These are phyloP conservation scores for Leishmania amazonensis DNA, from an alignment of 208 protist species.

Conservation along the genomic window DNA sequence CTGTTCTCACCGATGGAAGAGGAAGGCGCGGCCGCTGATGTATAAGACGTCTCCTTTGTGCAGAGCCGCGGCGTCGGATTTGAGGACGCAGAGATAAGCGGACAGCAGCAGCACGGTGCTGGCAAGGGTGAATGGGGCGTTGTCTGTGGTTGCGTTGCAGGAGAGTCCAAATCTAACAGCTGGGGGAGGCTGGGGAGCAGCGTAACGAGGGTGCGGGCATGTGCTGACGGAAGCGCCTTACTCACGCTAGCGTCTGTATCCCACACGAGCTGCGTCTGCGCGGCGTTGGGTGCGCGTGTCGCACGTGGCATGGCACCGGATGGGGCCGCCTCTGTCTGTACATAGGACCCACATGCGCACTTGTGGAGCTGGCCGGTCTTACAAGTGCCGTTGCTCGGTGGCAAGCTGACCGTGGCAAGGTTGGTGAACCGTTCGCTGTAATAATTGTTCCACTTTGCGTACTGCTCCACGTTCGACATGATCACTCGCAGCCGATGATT, in stretches of 20 bases:
- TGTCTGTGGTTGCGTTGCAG: too few species aligned
- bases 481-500: slow-evolving; percentile 3
- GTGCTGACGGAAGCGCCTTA: neutral
- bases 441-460: slow-evolving; percentile 38
- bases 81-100: neutral
- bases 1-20: neutral
- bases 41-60: neutral
- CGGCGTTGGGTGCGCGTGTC: neutral
- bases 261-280: neutral
- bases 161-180: neutral
- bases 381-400: too few species aligned
- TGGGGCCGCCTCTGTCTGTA: neutral
- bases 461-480: slow-evolving; percentile 21
- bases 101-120: slow-evolving; percentile 18
- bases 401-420: neutral
- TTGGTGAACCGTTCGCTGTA: slow-evolving; percentile 28
- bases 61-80: neutral
- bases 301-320: neutral
- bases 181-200: slow-evolving; percentile 17
- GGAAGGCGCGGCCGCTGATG: neutral
- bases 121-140: neutral
- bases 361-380: neutral
- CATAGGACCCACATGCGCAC: slow-evolving; percentile 15
- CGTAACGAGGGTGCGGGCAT: slow-evolving; percentile 18
- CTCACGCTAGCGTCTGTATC: neutral